Evolutionary conservation across 192 early-diverging fungal species (phyloP).

Genomic region (Mortierella antarctica): DNA sequence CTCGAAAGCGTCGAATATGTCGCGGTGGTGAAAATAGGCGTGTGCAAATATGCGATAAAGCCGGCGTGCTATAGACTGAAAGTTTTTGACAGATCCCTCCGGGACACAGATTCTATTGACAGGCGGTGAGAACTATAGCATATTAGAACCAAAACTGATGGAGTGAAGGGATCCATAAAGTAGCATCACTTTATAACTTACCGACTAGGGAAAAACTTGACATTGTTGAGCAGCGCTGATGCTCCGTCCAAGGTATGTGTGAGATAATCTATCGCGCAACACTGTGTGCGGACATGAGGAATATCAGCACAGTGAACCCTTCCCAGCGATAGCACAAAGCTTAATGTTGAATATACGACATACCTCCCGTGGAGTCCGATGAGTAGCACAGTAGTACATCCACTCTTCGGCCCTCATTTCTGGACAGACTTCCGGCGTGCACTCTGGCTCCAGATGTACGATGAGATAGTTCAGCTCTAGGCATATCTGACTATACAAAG

Average conservation of each 20-base stretch:
- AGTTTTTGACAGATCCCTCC: conserved; percentile 83
- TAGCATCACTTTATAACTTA: conserved; percentile 18
- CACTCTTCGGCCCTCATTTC: conserved; percentile 95
- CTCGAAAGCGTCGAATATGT: conserved; percentile 90
- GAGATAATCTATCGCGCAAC: conserved; percentile 91
- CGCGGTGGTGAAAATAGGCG: conserved; percentile 91
- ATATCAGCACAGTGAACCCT: neutral
- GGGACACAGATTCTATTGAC: conserved; percentile 65
- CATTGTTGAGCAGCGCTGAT: conserved; percentile 78
- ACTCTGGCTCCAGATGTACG: conserved; percentile 77
- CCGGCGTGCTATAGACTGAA: conserved; percentile 87
- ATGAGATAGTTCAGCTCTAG: conserved; percentile 86
- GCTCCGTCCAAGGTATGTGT: conserved; percentile 96
- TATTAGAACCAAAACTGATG: too few species aligned
- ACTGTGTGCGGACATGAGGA: conserved; percentile 60
- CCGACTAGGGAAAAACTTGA: conserved; percentile 82
- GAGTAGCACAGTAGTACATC: conserved; percentile 93
- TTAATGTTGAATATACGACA: neutral
- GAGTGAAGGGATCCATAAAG: too few species aligned
- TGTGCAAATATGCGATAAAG: conserved; percentile 98
- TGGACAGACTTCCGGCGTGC: conserved; percentile 80
- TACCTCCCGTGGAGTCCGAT: conserved; percentile 80
- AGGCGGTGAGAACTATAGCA: too few species aligned
- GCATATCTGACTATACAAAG: conserved; percentile 79
- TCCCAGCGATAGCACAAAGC: neutral